phyloP scores from a whole-genome alignment of 441 rosid species.

The Adansonia rubrostipa region DNA sequence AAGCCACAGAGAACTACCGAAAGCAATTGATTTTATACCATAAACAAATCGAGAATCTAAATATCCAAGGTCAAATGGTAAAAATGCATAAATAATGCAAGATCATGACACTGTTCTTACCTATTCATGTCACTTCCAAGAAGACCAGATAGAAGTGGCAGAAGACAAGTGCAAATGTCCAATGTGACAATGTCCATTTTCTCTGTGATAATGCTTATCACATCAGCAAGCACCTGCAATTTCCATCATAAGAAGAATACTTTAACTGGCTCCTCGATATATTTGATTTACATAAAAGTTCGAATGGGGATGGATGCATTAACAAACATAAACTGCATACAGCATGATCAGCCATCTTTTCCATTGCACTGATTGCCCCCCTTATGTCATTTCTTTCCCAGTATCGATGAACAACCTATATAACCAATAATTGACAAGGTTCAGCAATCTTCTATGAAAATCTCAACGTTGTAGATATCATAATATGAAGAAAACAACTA shows the following conservation, averaged over 20 bases:
- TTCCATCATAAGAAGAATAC: conserved; percentile 31
- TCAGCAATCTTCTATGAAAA: conserved; percentile 30
- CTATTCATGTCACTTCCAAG: conserved; percentile 82
- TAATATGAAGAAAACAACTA: background rate
- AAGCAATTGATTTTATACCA: conserved; percentile 10
- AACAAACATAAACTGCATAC: conserved; percentile 50
- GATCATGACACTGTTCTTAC: conserved; percentile 42
- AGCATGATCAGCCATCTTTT: conserved; percentile 93
- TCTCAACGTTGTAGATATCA: background rate
- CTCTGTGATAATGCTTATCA: conserved; percentile 60
- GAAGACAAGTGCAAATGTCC: conserved; percentile 82
- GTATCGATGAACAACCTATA: conserved; percentile 83
- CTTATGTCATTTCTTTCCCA: conserved; percentile 89
- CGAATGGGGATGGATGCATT: conserved; percentile 19
- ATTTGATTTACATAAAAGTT: background rate
- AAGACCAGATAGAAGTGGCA: conserved; percentile 77
- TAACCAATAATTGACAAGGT: conserved; percentile 31
- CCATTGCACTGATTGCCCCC: conserved; percentile 75
- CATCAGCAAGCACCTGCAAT: conserved; percentile 86
- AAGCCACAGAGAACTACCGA: background rate
- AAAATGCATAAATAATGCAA: conserved; percentile 12
- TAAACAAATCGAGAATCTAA: background rate
- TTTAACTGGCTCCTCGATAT: conserved; percentile 8
- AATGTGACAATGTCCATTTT: conserved; percentile 73
- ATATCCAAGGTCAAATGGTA: no score